Percentiles rank a stretch among this genome's conserved stretches.
phyloP scores from a whole-genome alignment of 148 eudicot genomes.

The Camellia sinensis region DNA sequence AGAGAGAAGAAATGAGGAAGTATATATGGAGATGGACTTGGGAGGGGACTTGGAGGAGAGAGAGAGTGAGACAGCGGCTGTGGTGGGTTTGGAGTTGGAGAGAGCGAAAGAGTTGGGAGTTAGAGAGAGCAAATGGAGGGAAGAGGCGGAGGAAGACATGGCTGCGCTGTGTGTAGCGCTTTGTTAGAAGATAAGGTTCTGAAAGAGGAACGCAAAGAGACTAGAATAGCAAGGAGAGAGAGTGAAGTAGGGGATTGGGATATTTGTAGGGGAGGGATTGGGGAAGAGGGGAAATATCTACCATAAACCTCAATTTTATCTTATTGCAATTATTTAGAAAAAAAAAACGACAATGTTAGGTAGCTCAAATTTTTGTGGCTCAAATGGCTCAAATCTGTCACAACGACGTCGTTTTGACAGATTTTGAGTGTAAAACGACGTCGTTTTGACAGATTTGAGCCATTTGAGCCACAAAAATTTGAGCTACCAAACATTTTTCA shows the following conservation, averaged over 20 bases:
- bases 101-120: conserved; percentile 33
- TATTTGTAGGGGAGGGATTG: not conserved
- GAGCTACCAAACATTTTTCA: too few relatives aligned
- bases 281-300: not conserved
- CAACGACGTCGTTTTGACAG: too few relatives aligned
- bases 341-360: too few relatives aligned
- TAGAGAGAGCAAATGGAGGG: conserved; percentile 44
- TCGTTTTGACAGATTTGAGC: too few relatives aligned
- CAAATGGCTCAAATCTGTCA: too few relatives aligned
- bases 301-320: too few relatives aligned
- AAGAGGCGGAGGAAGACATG: conserved; percentile 45
- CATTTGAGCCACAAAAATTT: too few relatives aligned
- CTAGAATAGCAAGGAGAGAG: not conserved
- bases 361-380: too few relatives aligned
- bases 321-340: too few relatives aligned
- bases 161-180: not conserved
- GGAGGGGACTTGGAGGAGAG: conserved; percentile 18
- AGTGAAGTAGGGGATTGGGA: not conserved
- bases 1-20: conserved; percentile 10
- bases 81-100: conserved; percentile 23
- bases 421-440: too few relatives aligned
- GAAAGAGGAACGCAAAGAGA: not conserved
- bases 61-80: conserved; percentile 14
- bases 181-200: conserved; percentile 27
- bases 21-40: conserved; percentile 18